phyloP scores from a whole-genome alignment of 768 basidiomycete species.

The Mycena rebaudengoi region DNA sequence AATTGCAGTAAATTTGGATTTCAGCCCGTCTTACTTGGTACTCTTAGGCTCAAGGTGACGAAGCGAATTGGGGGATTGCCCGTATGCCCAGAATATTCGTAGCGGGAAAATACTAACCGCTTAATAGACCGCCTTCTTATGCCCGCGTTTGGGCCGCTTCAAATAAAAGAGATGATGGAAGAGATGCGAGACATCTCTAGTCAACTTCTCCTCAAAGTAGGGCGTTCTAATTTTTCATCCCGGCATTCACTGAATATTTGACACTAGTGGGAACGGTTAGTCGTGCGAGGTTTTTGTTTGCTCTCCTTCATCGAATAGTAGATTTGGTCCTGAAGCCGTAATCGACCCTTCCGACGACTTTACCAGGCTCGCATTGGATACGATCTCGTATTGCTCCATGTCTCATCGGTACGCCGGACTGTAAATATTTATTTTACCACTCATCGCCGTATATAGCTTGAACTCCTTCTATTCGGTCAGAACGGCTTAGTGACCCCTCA shows the following conservation, averaged over 20 bases:
- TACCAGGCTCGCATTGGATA: slow-evolving; percentile 57
- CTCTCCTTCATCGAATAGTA: slow-evolving; percentile 16
- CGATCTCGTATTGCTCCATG: slow-evolving; percentile 56
- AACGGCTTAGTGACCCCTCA: no score
- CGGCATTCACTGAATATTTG: background rate
- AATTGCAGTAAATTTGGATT: background rate
- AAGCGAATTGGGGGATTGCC: slow-evolving; percentile 57
- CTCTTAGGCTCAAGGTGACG: slow-evolving; percentile 45
- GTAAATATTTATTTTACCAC: background rate
- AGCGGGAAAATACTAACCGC: background rate
- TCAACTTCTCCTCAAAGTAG: slow-evolving; percentile 52
- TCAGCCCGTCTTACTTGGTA: no score
- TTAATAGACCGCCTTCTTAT: slow-evolving; percentile 40
- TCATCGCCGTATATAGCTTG: slow-evolving; percentile 41
- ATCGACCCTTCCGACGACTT: slow-evolving; percentile 57
- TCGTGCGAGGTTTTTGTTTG: background rate
- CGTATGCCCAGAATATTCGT: slow-evolving; percentile 36
- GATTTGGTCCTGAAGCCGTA: slow-evolving; percentile 50
- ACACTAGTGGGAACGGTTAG: slow-evolving; percentile 47
- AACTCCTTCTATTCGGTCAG: slow-evolving; percentile 60
- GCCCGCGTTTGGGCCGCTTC: slow-evolving; percentile 48
- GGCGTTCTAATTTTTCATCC: background rate
- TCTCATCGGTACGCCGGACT: slow-evolving; percentile 38
- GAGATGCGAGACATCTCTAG: slow-evolving; percentile 55
- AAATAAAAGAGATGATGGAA: slow-evolving; percentile 55